Evolutionary conservation across 73 alveolate species (phyloP).

Genomic region (Tetrahymena borealis): DNA sequence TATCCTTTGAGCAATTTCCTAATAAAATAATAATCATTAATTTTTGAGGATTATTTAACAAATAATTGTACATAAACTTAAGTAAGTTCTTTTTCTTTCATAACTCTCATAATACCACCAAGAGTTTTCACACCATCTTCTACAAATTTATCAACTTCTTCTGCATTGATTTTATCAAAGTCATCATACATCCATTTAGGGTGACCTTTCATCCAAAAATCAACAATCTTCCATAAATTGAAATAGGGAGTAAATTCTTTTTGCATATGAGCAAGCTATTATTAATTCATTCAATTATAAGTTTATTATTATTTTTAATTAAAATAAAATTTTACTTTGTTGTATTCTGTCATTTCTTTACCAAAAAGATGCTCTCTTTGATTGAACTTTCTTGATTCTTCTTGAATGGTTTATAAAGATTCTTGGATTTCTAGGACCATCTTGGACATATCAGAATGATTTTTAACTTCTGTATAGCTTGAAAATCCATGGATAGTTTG

Average conservation of each 20-base stretch:
- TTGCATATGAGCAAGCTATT: constrained; percentile 60
- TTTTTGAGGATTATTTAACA: not conserved
- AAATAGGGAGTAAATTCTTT: constrained; percentile 90
- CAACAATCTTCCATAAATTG: constrained; percentile 86
- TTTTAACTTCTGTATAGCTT: constrained; percentile 18
- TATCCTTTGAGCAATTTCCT: constrained; percentile 60
- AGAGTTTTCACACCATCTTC: constrained; percentile 56
- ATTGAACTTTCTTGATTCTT: not conserved
- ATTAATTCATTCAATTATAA: constrained; percentile 55
- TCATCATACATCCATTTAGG: constrained; percentile 69
- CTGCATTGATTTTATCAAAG: constrained; percentile 63
- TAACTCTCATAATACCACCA: constrained; percentile 56
- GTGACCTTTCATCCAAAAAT: constrained; percentile 57
- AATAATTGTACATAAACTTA: constrained; percentile 27
- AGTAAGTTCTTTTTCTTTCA: constrained; percentile 63
- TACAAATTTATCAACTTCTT: constrained; percentile 61
- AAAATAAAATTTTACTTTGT: not conserved
- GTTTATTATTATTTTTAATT: not conserved
- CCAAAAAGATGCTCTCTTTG: not conserved
- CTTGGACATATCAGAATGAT: constrained; percentile 36
- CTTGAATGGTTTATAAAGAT: not conserved
- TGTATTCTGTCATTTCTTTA: not conserved
- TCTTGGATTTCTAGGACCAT: constrained; percentile 4
- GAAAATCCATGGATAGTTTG: constrained; percentile 34
- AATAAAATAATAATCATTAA: not conserved